These are phyloP conservation scores for Spathaspora sp. DNA, from an alignment of 1,139 yeast species.

Conservation along the genomic window DNA sequence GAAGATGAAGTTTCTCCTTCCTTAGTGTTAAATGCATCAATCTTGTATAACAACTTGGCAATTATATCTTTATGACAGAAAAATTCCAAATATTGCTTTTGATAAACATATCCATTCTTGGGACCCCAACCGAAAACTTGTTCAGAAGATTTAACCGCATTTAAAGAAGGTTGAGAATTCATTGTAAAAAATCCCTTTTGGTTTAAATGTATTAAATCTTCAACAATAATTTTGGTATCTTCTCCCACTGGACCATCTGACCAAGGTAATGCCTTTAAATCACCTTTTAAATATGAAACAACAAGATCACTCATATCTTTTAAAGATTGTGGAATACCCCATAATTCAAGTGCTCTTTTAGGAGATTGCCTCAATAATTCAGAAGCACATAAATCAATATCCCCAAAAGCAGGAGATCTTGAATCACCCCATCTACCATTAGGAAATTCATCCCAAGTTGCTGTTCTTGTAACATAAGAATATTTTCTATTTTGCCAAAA, in stretches of 20 bases:
- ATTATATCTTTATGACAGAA: slow-evolving; percentile 64
- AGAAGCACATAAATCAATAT: slow-evolving; percentile 75
- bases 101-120: slow-evolving; percentile 84
- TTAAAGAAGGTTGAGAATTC: slow-evolving; percentile 93
- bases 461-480: slow-evolving; percentile 85
- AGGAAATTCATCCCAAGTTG: slow-evolving; percentile 94
- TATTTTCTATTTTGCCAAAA: slow-evolving; percentile 96
- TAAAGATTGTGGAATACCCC: slow-evolving; percentile 76
- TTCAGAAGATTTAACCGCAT: slow-evolving; percentile 74
- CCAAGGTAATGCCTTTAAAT: slow-evolving; percentile 85
- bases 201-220: slow-evolving; percentile 62
- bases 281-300: slow-evolving; percentile 65
- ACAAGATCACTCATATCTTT: slow-evolving; percentile 64
- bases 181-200: slow-evolving; percentile 70
- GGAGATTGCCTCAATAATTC: slow-evolving; percentile 79
- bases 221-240: slow-evolving; percentile 68
- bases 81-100: slow-evolving; percentile 87
- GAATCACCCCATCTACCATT: slow-evolving; percentile 97
- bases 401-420: slow-evolving; percentile 91
- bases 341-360: slow-evolving; percentile 73
- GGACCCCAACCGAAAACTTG: slow-evolving; percentile 95
- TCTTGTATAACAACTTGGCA: slow-evolving; percentile 31
- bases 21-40: slow-evolving; percentile 38
- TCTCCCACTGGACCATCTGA: slow-evolving; percentile 84
- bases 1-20: slow-evolving; percentile 39